Evolutionary conservation across 2,329 filamentous ascomycete species (phyloP), one percentile per base, ranked within the genome.

Genomic region (Metarhizium guizhouense): DNA sequence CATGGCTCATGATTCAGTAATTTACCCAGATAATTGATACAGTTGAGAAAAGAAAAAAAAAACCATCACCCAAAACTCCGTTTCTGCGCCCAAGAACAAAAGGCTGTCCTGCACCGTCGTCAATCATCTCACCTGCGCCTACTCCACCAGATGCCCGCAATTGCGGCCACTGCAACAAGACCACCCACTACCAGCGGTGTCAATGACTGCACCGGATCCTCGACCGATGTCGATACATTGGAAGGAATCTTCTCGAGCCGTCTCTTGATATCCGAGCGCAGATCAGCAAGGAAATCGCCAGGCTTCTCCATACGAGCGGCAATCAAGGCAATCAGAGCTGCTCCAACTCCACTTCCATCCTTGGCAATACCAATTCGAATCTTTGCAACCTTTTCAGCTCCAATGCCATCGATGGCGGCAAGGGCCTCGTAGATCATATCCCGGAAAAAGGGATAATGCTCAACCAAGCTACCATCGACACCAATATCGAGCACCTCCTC

Each of bases 351-450:
- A 60, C 88, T 94, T 51, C 94, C 94, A 69, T 99, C 94, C 78
- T 96, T 96, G 59, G 94, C 94, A 66, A 97, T 94, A 25, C 93
- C 94, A 65, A 99, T 96, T 56, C 90, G 82, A 61, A 99, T 88
- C 72, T 85, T 88, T 74, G 88, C 87, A 61, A 95, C 91, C 11
- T 92, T 91, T 56, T 81, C 76, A 49, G 78, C 74, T 4, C 93
- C 93, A 64, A 97, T 88, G 58, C 87, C 84, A 16, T 90, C 81
- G 54, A 96, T 84, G 55, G 83, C 84, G 52, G 84, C 76, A 57
- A 97, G 77, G 6, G 89, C 89, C 67, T 95, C 88, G 59, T 92
- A 83, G 59, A 97, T 87, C 76, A 94, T 88, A 56, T 88, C 86
- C 61, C 94, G 85, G 74, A 96, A 99, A 66, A 85, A 86, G 8